Base-by-base conservation (phyloP, 495 filamentous ascomycete genomes). In the Hypoxylon cercidicola region DNA sequence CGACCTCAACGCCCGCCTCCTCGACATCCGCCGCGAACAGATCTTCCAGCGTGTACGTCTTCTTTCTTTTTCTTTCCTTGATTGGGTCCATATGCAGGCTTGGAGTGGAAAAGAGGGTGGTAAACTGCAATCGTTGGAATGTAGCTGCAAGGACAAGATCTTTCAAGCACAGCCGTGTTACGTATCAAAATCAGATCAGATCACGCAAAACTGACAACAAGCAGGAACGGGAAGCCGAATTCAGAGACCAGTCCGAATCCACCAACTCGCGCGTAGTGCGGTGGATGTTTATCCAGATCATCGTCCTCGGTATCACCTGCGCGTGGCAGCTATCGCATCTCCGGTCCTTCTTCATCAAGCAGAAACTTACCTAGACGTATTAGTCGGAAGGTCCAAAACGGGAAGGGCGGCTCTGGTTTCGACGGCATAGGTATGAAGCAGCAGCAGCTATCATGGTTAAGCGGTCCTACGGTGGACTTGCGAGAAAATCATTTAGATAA, bases 341-440 rank as follows among this genome's bases (percentile, higher is more conserved):
- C 53, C 83, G 95, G 55, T 90, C 91, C 19, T 99, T 99, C 84
- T 99, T 99, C 81, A 99, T 99, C 82, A 99, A 99, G 85, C 95
- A 99, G 81, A 99, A 99, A 82, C 84, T 99, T 72, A 98, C 95
- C 45, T 95, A 64, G 25, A 51, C 48, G 35, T 21, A 16, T 21
- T 37, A 4, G 18, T 43, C 1, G 19, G 19, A 55, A 15, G 25
- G 25, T 32, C 15, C 56, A 12, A 51, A 51, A 30, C 37, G 21
- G 44, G 28, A 18, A 25, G 45, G 23, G 4, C 19, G 1, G 21
- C 16, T 21, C 20, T 48, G 12, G 18, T 3, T 48, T 3, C 10
- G 15, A 15, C 12, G 13, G 15, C n/a, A 13, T 16, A 41, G 13
- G n/a, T 41, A 41, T 41, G 39, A 41, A 16, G 39, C 16, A 15